These are phyloP conservation scores for Geosiphon pyriformis DNA, from an alignment of 192 early-diverging fungal genomes.

Conservation along the genomic window DNA sequence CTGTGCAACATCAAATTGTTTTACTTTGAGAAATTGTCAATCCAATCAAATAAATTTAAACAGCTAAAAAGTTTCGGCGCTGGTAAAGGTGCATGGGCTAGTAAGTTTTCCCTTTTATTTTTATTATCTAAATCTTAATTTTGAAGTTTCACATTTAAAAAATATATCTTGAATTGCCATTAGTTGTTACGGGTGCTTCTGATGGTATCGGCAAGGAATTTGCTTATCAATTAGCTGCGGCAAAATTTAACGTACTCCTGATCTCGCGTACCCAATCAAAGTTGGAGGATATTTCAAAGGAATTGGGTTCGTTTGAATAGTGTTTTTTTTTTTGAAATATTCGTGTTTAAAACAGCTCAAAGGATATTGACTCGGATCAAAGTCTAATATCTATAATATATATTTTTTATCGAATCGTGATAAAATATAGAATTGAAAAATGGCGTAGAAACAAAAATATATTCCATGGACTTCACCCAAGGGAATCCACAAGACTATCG, in stretches of 20 bases:
- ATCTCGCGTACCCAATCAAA: conserved; percentile 79
- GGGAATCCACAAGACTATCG: conserved; percentile 60
- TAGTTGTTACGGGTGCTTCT: conserved; percentile 91
- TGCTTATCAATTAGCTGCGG: conserved; percentile 81
- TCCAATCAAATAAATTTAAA: neutral
- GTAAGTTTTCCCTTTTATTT: conserved; percentile 27
- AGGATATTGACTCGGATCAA: no score
- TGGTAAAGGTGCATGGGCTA: conserved; percentile 57
- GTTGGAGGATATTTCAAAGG: conserved; percentile 65
- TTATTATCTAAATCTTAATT: neutral
- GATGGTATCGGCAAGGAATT: conserved; percentile 96
- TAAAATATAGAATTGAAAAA: conserved; percentile 37
- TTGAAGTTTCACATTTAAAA: neutral
- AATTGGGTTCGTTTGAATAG: conserved; percentile 41
- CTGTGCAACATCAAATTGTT: neutral
- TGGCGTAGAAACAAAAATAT: conserved; percentile 57
- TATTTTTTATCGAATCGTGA: conserved; percentile 1
- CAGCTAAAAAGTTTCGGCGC: conserved; percentile 54
- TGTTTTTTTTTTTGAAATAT: neutral
- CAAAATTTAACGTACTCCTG: conserved; percentile 78
- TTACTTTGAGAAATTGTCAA: neutral
- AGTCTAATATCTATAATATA: no score
- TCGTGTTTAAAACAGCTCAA: neutral
- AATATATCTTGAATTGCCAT: neutral
- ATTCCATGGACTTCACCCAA: conserved; percentile 78